These are phyloP conservation scores for Petunia axillaris DNA, from an alignment of 257 asterid genomes.

Conservation along the genomic window DNA sequence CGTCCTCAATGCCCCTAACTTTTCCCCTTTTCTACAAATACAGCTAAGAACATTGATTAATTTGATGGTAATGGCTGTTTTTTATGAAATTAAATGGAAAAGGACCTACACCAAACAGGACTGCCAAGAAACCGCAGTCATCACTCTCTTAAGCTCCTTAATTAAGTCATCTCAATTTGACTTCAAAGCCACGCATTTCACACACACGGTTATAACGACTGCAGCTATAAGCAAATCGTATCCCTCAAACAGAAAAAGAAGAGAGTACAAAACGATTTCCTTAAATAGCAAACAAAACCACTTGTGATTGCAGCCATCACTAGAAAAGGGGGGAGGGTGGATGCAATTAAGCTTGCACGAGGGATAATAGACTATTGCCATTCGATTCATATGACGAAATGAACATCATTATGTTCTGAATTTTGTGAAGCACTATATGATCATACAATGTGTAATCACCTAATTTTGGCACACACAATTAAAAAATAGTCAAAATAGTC, in stretches of 20 bases:
- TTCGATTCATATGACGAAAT: neutral
- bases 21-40: neutral
- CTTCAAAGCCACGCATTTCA: neutral
- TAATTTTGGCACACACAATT: neutral
- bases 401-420: neutral
- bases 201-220: neutral
- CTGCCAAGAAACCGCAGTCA: neutral
- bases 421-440: neutral
- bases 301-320: neutral
- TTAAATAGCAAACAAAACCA: neutral
- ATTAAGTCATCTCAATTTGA: neutral
- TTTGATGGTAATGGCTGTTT: neutral
- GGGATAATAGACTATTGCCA: neutral
- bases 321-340: neutral
- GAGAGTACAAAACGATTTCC: neutral
- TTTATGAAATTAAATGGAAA: neutral
- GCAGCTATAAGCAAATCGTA: neutral
- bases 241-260: neutral
- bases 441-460: neutral
- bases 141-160: neutral
- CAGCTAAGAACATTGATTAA: constrained; percentile 14
- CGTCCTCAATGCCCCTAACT: constrained; percentile 3
- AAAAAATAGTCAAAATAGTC: too few species aligned
- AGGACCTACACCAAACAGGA: constrained; percentile 19
- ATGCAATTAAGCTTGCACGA: neutral